Conservation (phyloP, 2,329 filamentous ascomycete genomes). For the Chrysosporium keratinophilum region DNA sequence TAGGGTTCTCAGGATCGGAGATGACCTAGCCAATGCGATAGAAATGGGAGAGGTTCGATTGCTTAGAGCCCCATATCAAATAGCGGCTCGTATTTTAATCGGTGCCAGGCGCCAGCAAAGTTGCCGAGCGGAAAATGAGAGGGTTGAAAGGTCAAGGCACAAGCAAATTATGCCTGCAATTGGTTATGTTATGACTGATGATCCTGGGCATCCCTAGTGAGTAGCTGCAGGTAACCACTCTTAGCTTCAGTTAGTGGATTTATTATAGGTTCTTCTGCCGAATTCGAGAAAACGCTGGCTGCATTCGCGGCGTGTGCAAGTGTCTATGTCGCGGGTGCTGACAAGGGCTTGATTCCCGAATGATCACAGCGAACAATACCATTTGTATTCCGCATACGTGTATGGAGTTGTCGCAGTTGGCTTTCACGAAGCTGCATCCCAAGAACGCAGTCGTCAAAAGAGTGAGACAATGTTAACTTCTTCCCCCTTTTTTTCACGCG, state of each 20-base stretch:
- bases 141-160: constrained; percentile 4
- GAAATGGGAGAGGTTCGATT: neutral
- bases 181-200: constrained; percentile 5
- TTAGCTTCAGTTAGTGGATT: neutral
- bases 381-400: constrained; percentile 1
- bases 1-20: constrained; percentile 11
- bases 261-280: constrained; percentile 11
- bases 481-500: neutral
- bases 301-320: constrained; percentile 6
- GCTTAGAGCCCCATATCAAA: constrained; percentile 5
- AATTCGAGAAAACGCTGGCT: constrained; percentile 9
- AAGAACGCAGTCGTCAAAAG: neutral
- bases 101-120: constrained; percentile 10
- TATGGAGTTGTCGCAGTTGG: neutral
- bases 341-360: constrained; percentile 8
- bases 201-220: constrained; percentile 6
- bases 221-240: constrained; percentile 10
- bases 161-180: constrained; percentile 8
- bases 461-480: neutral
- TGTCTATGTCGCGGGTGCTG: constrained; percentile 2
- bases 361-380: constrained; percentile 1
- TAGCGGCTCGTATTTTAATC: constrained; percentile 10
- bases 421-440: neutral
- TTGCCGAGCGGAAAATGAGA: constrained; percentile 8
- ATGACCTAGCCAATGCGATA: constrained; percentile 9